Conservation (phyloP, 2,329 filamentous ascomycete species). For the Elsinoe ampelina region DNA sequence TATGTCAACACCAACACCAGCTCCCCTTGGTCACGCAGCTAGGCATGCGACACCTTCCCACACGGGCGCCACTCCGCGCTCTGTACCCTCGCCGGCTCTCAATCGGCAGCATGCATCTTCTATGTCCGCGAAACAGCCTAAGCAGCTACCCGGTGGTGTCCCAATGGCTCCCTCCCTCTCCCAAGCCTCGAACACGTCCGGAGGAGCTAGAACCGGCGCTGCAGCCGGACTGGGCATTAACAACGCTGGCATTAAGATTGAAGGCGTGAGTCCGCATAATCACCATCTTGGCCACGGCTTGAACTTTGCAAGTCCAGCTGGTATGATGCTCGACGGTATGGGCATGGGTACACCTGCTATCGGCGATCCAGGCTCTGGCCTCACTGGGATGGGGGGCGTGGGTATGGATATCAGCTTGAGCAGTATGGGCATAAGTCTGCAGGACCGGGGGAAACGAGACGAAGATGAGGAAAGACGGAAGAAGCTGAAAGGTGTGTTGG, state of each 20-base stretch:
- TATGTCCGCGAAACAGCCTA: slow-evolving; percentile 20
- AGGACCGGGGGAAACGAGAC: slow-evolving; percentile 31
- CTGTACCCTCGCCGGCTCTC: slow-evolving; percentile 25
- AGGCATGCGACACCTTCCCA: slow-evolving; percentile 21
- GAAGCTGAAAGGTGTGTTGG: slow-evolving; percentile 49
- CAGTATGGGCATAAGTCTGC: slow-evolving; percentile 34
- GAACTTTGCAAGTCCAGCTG: slow-evolving; percentile 6
- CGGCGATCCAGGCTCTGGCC: slow-evolving; percentile 8
- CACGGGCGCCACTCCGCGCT: slow-evolving; percentile 35
- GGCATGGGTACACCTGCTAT: slow-evolving; percentile 25
- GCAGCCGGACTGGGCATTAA: slow-evolving; percentile 17
- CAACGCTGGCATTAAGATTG: slow-evolving; percentile 18
- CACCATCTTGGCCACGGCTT: slow-evolving; percentile 23
- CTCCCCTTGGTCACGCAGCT: slow-evolving; percentile 14
- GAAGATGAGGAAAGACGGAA: slow-evolving; percentile 46
- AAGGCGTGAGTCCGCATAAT: slow-evolving; percentile 25
- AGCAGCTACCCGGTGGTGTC: slow-evolving; percentile 24
- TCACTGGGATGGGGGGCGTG: slow-evolving; percentile 26
- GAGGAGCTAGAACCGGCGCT: slow-evolving; percentile 7
- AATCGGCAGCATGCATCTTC: slow-evolving; percentile 20
- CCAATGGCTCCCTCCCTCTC: slow-evolving; percentile 28
- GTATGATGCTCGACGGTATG: slow-evolving; percentile 33
- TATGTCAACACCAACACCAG: slow-evolving; percentile 23
- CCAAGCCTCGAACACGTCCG: slow-evolving; percentile 21
- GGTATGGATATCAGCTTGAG: slow-evolving; percentile 35